Conservation (phyloP, 371 early-diverging fungal species). For the Mortierella sp. region DNA sequence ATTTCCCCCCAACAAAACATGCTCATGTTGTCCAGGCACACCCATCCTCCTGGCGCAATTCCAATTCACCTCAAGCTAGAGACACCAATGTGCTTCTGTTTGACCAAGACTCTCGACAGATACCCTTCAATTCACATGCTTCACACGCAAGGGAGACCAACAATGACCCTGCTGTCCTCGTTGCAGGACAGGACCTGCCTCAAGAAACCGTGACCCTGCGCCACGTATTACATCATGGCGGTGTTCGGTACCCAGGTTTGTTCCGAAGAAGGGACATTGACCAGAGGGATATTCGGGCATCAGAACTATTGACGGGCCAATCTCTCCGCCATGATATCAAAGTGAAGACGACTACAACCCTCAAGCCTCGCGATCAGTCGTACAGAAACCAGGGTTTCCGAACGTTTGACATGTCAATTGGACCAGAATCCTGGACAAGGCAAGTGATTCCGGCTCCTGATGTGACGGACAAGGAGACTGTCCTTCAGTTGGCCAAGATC, state of each 20-base stretch:
- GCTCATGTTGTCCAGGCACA: conserved; percentile 10
- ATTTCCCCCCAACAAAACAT: conserved; percentile 3
- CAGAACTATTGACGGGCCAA: conserved; percentile 24
- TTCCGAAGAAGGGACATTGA: conserved; percentile 58
- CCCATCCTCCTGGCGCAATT: conserved; percentile 5
- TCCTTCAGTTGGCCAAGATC: conserved; percentile 54
- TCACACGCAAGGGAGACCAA: not conserved
- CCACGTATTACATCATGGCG: conserved; percentile 47
- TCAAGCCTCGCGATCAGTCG: conserved; percentile 38
- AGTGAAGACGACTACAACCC: conserved; percentile 19
- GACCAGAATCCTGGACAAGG: conserved; percentile 32
- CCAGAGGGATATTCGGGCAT: conserved; percentile 4
- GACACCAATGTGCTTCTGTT: not conserved
- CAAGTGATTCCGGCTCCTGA: conserved; percentile 35
- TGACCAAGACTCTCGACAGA: conserved; percentile 6
- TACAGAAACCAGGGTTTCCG: conserved; percentile 39
- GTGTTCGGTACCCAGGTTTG: conserved; percentile 55
- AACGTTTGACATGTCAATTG: conserved; percentile 20
- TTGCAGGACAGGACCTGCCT: conserved; percentile 12
- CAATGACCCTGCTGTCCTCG: not conserved
- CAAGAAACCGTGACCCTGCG: conserved; percentile 23
- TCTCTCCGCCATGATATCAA: conserved; percentile 31
- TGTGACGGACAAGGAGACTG: conserved; percentile 43
- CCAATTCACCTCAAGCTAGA: not conserved
- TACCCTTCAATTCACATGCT: conserved; percentile 4